A percentile compares a stretch with the other conserved stretches of the same genome.
Evolutionary conservation across 208 protist genomes (phyloP).

Genomic region (Leptomonas seymouri): DNA sequence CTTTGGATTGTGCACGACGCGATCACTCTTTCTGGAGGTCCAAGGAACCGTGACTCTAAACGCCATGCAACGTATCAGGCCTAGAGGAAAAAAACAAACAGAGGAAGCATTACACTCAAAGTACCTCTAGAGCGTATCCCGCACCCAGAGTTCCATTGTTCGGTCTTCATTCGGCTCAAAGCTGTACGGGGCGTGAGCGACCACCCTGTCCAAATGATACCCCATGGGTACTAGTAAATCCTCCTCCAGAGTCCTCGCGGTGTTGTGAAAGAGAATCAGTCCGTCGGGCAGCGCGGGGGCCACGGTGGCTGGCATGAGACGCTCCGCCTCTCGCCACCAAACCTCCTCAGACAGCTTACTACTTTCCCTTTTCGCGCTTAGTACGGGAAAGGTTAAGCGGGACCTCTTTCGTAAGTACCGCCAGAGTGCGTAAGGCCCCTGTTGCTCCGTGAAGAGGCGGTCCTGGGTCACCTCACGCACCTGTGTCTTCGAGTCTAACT

Average conservation of each 20-base stretch:
- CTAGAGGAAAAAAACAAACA: neutral
- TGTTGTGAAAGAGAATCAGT: constrained; percentile 57
- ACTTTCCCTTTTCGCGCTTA: neutral
- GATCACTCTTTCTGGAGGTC: too few relatives aligned
- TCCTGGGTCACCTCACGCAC: constrained; percentile 50
- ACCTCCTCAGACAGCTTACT: constrained; percentile 6
- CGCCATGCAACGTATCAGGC: neutral
- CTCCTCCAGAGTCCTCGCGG: constrained; percentile 31
- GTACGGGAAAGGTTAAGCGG: constrained; percentile 10
- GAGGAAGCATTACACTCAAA: neutral
- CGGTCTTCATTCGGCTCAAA: constrained; percentile 50
- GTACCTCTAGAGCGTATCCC: neutral
- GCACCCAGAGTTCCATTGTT: constrained; percentile 69
- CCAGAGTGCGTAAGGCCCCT: constrained; percentile 58
- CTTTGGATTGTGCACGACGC: too few relatives aligned
- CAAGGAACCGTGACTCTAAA: too few relatives aligned
- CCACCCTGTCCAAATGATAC: constrained; percentile 40
- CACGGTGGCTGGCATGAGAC: constrained; percentile 18
- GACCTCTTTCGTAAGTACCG: constrained; percentile 36
- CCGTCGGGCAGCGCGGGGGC: constrained; percentile 46
- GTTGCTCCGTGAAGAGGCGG: constrained; percentile 52
- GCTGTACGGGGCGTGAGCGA: constrained; percentile 47
- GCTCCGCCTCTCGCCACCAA: constrained; percentile 29
- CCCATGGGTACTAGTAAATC: constrained; percentile 44
- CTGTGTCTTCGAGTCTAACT: constrained; percentile 36